These are phyloP conservation scores for Brassica juncea DNA, from an alignment of 345 rosid genomes.

Conservation along the genomic window DNA sequence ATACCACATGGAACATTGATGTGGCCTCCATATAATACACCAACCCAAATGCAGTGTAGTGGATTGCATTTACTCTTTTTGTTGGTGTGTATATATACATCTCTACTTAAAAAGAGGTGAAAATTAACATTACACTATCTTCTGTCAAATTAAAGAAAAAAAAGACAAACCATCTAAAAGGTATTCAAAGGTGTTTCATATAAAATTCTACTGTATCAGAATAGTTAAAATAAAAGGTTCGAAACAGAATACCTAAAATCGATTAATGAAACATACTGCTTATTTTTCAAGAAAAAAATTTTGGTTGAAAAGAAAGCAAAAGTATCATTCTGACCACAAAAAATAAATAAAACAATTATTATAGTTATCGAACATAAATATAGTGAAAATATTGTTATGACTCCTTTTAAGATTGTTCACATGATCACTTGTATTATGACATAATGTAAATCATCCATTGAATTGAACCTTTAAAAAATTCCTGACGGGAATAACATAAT, in stretches of 20 bases:
- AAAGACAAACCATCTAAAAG: neutral
- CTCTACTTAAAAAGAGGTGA: neutral
- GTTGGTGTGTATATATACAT: neutral
- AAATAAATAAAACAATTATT: too few species aligned
- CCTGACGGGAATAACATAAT: neutral
- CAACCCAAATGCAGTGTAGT: conserved; percentile 14
- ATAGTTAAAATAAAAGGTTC: neutral
- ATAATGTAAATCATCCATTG: too few species aligned
- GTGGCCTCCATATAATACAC: conserved; percentile 39
- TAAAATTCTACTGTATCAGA: neutral
- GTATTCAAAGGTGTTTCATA: neutral
- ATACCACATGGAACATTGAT: conserved; percentile 37
- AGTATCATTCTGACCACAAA: neutral
- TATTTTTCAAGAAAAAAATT: neutral
- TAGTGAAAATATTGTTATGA: neutral
- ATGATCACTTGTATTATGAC: neutral
- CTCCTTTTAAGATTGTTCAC: neutral
- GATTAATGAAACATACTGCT: neutral
- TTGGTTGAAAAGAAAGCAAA: neutral
- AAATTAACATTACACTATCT: neutral
- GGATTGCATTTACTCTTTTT: conserved; percentile 26
- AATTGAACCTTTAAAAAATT: neutral
- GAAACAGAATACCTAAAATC: neutral
- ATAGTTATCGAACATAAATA: neutral
- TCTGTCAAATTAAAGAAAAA: neutral